Conservation (phyloP, 2,329 filamentous ascomycete genomes). For the Lasiodiplodia gonubiensis region DNA sequence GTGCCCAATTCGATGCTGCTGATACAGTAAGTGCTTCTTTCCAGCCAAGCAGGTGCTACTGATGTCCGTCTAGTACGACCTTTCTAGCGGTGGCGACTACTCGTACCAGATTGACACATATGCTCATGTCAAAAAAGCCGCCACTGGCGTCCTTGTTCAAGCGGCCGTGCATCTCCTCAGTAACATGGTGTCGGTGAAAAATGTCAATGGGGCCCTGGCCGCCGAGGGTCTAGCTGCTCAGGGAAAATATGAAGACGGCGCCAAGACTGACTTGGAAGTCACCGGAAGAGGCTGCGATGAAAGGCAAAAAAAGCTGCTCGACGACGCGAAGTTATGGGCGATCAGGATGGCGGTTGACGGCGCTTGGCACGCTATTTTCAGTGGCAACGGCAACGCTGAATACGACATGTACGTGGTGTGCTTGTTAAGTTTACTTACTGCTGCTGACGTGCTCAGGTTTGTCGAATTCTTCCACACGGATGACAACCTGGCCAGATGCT, state of each 20-base stretch:
- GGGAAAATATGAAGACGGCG: too few relatives aligned
- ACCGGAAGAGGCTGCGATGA: too few relatives aligned
- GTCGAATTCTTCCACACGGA: neutral
- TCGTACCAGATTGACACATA: neutral
- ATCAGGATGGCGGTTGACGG: neutral
- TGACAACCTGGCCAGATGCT: neutral
- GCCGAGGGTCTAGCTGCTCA: neutral
- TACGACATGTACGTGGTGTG: neutral
- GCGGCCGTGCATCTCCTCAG: neutral
- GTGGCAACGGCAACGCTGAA: neutral
- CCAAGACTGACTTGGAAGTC: too few relatives aligned
- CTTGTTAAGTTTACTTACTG: neutral
- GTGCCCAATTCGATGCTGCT: neutral
- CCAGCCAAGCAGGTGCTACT: neutral
- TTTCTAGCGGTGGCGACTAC: neutral
- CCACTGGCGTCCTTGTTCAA: too few relatives aligned
- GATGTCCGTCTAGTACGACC: neutral
- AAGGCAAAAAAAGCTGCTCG: too few relatives aligned
- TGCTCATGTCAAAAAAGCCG: too few relatives aligned
- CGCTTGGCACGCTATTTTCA: neutral
- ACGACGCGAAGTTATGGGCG: too few relatives aligned
- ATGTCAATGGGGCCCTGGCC: neutral
- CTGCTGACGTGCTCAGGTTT: neutral
- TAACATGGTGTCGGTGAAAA: neutral
- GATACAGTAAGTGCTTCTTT: neutral